A percentile compares a stretch with the other conserved stretches of the same genome.
Conservation (phyloP, 768 basidiomycete species). For the Amanita molliuscula region DNA sequence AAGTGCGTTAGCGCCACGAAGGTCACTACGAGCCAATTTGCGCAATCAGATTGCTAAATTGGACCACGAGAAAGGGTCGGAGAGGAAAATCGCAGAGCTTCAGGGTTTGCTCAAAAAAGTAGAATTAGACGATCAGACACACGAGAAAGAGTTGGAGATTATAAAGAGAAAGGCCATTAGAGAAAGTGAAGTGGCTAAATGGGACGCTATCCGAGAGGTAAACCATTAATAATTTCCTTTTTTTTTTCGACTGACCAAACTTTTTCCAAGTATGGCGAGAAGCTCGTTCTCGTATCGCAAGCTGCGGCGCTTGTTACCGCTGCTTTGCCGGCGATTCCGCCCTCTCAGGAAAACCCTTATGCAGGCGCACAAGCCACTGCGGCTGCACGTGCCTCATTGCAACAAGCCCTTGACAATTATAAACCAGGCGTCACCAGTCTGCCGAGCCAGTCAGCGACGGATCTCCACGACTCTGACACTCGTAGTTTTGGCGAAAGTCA, state of each 20-base stretch:
- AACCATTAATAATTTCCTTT: background rate
- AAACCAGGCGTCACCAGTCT: constrained; percentile 55
- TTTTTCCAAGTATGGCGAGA: constrained; percentile 61
- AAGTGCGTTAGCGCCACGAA: constrained; percentile 44
- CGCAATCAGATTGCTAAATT: constrained; percentile 52
- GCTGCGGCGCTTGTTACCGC: constrained; percentile 53
- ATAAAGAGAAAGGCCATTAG: constrained; percentile 66
- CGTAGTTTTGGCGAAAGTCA: constrained; percentile 82
- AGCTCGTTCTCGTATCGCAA: constrained; percentile 63
- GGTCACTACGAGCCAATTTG: constrained; percentile 47
- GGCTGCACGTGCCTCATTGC: constrained; percentile 61
- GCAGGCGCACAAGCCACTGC: constrained; percentile 53
- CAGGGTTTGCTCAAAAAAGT: constrained; percentile 58
- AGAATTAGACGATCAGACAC: constrained; percentile 48
- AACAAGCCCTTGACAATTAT: constrained; percentile 72
- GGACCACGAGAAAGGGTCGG: constrained; percentile 57
- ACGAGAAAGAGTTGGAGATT: constrained; percentile 64
- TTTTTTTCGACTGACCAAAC: background rate
- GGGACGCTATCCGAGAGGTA: constrained; percentile 79
- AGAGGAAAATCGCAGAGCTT: constrained; percentile 61
- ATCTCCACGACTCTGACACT: constrained; percentile 62
- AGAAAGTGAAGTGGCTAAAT: constrained; percentile 69
- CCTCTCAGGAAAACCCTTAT: constrained; percentile 46
- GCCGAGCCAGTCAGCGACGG: constrained; percentile 33
- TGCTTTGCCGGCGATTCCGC: constrained; percentile 60